A percentile compares a stretch with the other conserved stretches of the same genome.
phyloP scores from a whole-genome alignment of 768 basidiomycete genomes.

The Plicaturopsis crispa region DNA sequence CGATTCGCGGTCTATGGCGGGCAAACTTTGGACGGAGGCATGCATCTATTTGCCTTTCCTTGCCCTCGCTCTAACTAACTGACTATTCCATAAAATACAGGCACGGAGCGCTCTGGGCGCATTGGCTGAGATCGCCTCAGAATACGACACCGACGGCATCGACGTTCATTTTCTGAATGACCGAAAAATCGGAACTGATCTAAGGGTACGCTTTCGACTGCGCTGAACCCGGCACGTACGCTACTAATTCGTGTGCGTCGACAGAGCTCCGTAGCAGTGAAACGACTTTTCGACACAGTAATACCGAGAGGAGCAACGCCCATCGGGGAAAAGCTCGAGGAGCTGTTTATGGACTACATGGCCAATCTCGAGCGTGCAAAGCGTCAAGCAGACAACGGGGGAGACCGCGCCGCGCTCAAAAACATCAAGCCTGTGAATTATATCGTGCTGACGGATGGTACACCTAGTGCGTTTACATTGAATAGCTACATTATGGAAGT shows the following conservation, averaged over 20 bases:
- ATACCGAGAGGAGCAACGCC: constrained; percentile 37
- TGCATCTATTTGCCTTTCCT: neutral
- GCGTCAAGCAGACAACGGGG: constrained; percentile 12
- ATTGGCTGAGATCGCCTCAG: constrained; percentile 38
- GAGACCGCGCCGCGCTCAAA: constrained; percentile 16
- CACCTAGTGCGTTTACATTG: constrained; percentile 34
- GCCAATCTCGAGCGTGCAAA: constrained; percentile 24
- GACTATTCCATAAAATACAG: constrained; percentile 18
- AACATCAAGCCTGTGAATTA: constrained; percentile 49
- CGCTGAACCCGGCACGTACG: neutral
- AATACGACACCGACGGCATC: constrained; percentile 52
- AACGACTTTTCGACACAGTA: constrained; percentile 34
- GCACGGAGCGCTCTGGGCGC: constrained; percentile 37
- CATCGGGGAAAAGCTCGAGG: constrained; percentile 14
- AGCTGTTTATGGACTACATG: constrained; percentile 8
- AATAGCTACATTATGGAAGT: neutral
- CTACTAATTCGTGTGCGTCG: neutral
- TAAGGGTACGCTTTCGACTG: constrained; percentile 25
- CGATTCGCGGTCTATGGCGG: constrained; percentile 53
- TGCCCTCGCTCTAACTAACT: neutral
- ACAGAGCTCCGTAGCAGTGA: constrained; percentile 25
- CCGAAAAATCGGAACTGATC: constrained; percentile 18
- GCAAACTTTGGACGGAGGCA: constrained; percentile 44
- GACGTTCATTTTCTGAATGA: constrained; percentile 57
- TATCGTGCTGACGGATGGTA: constrained; percentile 60